Percentiles rank a stretch among this genome's conserved stretches.
Evolutionary conservation across 75 land plant species (phyloP).

Genomic region (Isoetes taiwanensis): DNA sequence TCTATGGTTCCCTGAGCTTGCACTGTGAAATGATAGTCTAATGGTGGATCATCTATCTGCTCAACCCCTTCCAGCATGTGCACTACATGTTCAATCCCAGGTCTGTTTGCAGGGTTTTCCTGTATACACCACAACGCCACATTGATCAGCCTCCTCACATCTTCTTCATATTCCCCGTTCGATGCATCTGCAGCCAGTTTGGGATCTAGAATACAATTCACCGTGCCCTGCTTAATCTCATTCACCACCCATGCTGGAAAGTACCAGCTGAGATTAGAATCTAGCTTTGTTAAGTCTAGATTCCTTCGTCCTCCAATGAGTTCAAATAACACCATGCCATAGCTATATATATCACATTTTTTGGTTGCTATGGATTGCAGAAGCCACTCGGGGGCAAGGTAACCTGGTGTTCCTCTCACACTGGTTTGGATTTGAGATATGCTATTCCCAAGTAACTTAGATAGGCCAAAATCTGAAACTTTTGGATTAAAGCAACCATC

Average conservation of each 20-base stretch:
- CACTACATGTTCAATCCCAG: not conserved
- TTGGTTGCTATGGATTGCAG: not conserved
- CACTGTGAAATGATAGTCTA: not conserved
- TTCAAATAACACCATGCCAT: slow-evolving; percentile 1
- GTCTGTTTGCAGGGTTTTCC: slow-evolving; percentile 6
- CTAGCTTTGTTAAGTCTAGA: not conserved
- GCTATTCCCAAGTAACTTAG: not conserved
- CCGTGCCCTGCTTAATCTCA: not conserved
- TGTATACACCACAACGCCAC: slow-evolving; percentile 7
- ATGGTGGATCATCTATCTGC: not conserved
- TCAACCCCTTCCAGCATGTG: not conserved
- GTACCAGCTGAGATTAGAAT: not conserved
- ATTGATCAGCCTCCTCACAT: not conserved
- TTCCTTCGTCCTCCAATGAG: not conserved
- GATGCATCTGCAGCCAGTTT: not conserved
- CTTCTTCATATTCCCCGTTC: not conserved
- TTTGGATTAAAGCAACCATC: not conserved
- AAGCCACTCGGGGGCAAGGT: slow-evolving; percentile 6
- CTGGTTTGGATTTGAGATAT: not conserved
- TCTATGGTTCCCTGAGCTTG: not conserved
- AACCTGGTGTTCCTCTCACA: slow-evolving; percentile 2
- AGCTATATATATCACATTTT: slow-evolving; percentile 6
- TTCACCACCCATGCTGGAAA: slow-evolving; percentile 3
- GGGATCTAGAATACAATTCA: not conserved
- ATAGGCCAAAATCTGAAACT: not conserved